These are phyloP conservation scores for Ascochyta clinopodiicola DNA, from an alignment of 2,329 filamentous ascomycete species.

Conservation along the genomic window DNA sequence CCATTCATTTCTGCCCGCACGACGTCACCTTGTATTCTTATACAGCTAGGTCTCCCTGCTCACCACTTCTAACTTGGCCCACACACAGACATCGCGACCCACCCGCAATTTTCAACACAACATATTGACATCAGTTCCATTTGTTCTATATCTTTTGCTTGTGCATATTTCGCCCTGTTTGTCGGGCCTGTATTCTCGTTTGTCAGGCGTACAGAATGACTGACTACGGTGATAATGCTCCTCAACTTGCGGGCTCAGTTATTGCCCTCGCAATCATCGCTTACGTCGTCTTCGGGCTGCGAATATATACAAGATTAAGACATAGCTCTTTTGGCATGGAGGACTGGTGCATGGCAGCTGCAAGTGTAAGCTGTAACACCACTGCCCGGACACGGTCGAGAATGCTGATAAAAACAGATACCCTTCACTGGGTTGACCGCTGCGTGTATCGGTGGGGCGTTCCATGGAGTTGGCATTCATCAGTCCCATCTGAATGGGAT, in stretches of 20 bases:
- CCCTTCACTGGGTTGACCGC: conserved; percentile 13
- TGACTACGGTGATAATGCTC: conserved; percentile 11
- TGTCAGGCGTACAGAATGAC: conserved; percentile 1
- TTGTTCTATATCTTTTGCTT: neutral
- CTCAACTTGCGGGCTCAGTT: conserved; percentile 27
- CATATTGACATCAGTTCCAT: neutral
- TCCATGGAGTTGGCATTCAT: conserved; percentile 4
- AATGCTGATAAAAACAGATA: conserved; percentile 4
- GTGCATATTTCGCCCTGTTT: neutral
- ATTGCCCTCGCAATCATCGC: conserved; percentile 23
- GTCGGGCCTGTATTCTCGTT: neutral
- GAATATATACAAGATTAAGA: conserved; percentile 25
- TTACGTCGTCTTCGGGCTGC: conserved; percentile 24
- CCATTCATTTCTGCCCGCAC: neutral
- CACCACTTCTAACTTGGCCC: conserved; percentile 2
- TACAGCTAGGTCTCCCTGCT: conserved; percentile 1
- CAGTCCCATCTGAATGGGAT: conserved; percentile 21
- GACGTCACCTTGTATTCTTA: neutral
- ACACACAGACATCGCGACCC: neutral
- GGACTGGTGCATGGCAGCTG: conserved; percentile 36
- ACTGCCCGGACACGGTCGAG: neutral
- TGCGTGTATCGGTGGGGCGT: conserved; percentile 15
- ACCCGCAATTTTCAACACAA: conserved; percentile 5
- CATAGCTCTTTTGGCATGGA: conserved; percentile 37
- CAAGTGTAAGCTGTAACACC: neutral